Conservation (phyloP, 1,284 basidiomycete species). For the Austroboletus novae-zelandiae region DNA sequence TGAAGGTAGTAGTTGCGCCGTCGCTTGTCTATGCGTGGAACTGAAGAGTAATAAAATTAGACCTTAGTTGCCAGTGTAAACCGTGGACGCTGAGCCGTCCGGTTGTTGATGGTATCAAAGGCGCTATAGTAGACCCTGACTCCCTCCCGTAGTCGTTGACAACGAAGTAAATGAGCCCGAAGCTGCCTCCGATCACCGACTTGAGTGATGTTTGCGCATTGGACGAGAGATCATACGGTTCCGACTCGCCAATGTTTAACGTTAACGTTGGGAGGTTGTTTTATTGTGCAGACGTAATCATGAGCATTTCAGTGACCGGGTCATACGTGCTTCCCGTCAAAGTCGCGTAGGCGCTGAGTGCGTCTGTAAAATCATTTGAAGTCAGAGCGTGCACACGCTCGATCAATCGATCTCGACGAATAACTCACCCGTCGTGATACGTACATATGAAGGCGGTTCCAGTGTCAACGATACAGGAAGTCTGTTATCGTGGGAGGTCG, state of each 20-base stretch:
- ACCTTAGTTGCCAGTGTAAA: no score
- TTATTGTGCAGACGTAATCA: conserved; percentile 39
- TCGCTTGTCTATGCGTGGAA: no score
- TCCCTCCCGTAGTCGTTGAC: no score
- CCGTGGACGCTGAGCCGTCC: no score
- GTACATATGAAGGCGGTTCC: conserved; percentile 42
- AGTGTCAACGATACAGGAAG: conserved; percentile 41
- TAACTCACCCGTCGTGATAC: conserved; percentile 37
- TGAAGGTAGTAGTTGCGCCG: no score
- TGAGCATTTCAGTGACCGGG: conserved; percentile 40
- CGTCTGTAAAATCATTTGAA: conserved; percentile 34
- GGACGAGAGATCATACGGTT: no score
- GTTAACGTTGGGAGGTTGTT: conserved; percentile 38
- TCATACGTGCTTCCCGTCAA: conserved; percentile 54
- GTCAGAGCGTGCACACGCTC: not conserved
- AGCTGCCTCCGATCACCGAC: no score
- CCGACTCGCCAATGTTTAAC: conserved; percentile 39
- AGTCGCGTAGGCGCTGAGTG: conserved; percentile 46
- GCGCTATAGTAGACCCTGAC: no score
- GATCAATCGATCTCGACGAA: not conserved
- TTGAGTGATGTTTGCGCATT: no score
- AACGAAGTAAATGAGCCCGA: no score
- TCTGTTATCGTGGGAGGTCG: conserved; percentile 41
- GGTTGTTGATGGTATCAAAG: no score
- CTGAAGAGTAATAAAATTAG: no score